Evolutionary conservation across 2,329 filamentous ascomycete genomes (phyloP).

Genomic region (Penicillium sp.): DNA sequence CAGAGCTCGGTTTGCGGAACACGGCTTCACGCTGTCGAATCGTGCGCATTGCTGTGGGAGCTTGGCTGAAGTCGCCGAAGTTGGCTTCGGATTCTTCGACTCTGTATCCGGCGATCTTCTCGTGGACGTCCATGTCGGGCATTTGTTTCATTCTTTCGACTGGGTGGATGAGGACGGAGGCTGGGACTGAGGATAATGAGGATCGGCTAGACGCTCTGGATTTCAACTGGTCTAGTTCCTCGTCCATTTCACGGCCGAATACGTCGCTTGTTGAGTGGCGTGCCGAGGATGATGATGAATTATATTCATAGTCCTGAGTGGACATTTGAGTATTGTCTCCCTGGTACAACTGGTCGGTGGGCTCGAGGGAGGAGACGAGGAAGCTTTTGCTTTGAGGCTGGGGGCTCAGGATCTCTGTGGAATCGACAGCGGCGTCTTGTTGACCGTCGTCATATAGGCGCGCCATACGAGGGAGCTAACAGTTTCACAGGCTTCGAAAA

Average conservation of each 20-base stretch:
- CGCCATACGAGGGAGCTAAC: conserved; percentile 14
- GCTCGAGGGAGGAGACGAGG: conserved; percentile 21
- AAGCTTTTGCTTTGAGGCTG: conserved; percentile 22
- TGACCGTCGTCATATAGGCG: conserved; percentile 14
- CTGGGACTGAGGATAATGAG: conserved; percentile 44
- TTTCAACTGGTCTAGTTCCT: conserved; percentile 26
- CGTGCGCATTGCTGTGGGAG: conserved; percentile 23
- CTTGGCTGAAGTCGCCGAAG: conserved; percentile 26
- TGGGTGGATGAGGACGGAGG: conserved; percentile 39
- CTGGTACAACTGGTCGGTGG: conserved; percentile 1
- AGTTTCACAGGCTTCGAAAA: not conserved
- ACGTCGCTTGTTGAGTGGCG: conserved; percentile 31
- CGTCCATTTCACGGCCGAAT: conserved; percentile 28
- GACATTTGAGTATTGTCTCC: conserved; percentile 21
- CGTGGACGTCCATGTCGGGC: conserved; percentile 17
- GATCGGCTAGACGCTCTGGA: conserved; percentile 42
- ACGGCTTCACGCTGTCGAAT: conserved; percentile 37
- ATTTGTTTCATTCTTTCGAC: conserved; percentile 27
- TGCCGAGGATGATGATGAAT: conserved; percentile 36
- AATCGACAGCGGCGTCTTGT: conserved; percentile 5
- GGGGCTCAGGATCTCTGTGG: conserved; percentile 24
- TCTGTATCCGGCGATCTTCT: conserved; percentile 24
- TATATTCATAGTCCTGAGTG: conserved; percentile 32
- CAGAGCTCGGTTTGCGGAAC: conserved; percentile 49
- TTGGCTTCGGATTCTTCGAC: conserved; percentile 22